Percentiles rank a stretch among this genome's conserved stretches.
Evolutionary conservation across 1,139 yeast genomes (phyloP).

Genomic region (Casaregolazyma lundiana): DNA sequence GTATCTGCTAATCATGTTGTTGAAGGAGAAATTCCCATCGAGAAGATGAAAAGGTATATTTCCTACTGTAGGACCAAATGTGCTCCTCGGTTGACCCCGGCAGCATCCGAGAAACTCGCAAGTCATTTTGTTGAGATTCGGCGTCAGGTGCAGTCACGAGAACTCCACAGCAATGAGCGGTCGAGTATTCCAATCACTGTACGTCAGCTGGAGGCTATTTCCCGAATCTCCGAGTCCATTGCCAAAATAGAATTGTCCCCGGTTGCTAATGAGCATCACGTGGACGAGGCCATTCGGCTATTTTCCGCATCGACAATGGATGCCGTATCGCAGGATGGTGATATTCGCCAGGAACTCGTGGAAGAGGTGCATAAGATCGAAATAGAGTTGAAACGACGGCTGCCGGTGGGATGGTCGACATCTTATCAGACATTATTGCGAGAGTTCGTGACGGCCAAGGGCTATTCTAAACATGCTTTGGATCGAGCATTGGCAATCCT

Average conservation of each 20-base stretch:
- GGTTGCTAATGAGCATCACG: constrained; percentile 82
- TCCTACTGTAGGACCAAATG: constrained; percentile 85
- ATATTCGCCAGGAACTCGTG: constrained; percentile 47
- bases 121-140: constrained; percentile 92
- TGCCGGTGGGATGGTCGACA: constrained; percentile 97
- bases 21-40: constrained; percentile 87
- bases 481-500: constrained; percentile 78
- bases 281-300: constrained; percentile 89
- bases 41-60: constrained; percentile 85
- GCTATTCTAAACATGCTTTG: constrained; percentile 64
- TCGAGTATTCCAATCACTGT: constrained; percentile 96
- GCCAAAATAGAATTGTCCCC: constrained; percentile 85
- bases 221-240: constrained; percentile 90
- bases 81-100: constrained; percentile 87
- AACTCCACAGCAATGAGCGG: constrained; percentile 76
- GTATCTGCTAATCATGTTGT: constrained; percentile 48
- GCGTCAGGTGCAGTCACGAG: constrained; percentile 75
- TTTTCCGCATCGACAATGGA: constrained; percentile 98
- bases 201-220: constrained; percentile 95
- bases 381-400: constrained; percentile 77
- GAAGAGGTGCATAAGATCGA: constrained; percentile 77
- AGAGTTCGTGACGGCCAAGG: constrained; percentile 71
- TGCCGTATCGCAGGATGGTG: constrained; percentile 84
- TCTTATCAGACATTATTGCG: constrained; percentile 77
- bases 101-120: constrained; percentile 88